Evolutionary conservation across 306 rosid genomes (phyloP), one percentile per base, ranked within the genome.

Genomic region (Fagus sylvatica): DNA sequence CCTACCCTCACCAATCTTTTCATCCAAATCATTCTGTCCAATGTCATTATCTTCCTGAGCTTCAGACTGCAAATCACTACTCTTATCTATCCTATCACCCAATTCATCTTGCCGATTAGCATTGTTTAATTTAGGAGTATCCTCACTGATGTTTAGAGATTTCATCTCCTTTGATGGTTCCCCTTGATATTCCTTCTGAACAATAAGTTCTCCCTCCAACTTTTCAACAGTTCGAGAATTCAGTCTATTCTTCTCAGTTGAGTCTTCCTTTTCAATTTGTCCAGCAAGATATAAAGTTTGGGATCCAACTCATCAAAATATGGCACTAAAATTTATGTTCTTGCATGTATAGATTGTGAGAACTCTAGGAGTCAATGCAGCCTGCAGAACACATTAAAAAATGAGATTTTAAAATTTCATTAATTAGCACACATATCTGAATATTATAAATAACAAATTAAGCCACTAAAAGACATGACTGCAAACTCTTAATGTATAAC

Each of bases 231-330:
- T 71, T 13, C 49, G 76, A 76, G 87, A 71, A 75, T 72, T 74
- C 66, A 76, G 56, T 71, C 64, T 80, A 49, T 64, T 80, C 65
- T 77, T 72, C 76, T 72, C 77, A 71, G 49, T 60, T 19, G 43
- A 78, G 41, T 77, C 84, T 76, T 74, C 61, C 62, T 80, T 78
- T 77, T 84, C 89, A 90, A 89, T 90, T 33, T 81, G 7, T 17
- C 66, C 70, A 74, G 69, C 73, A 79, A 84, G 59, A 49, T 15
- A 82, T 49, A 71, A 51, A 55, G 68, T 67, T 71, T 68, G 71
- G 54, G 74, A 17, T 30, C 79, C 71, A 83, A 66, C 36, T 37
- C 82, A 82, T 51, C 65, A 41, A 55, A 55, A 83, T 19, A 76
- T 22, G 46, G 30, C 64, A 6, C 60, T 13, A 15, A 1, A 17